Conservation (phyloP, 352 stramenopile species). For the Pythium aphanidermatum region DNA sequence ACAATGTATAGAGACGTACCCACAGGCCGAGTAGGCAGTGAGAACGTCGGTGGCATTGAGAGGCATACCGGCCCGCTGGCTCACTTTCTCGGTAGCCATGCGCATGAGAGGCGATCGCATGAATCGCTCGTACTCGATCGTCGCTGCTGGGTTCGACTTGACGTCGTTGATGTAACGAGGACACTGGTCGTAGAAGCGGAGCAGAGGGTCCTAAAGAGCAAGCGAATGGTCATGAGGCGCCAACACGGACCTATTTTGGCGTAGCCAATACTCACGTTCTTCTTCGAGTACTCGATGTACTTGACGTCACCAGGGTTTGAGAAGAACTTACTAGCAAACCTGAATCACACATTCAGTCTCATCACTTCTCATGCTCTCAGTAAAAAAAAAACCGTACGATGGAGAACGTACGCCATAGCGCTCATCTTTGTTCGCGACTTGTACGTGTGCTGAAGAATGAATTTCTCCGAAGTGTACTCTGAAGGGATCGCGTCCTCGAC, state of each 20-base stretch:
- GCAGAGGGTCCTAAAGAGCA: constrained; percentile 27
- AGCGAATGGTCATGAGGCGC: neutral
- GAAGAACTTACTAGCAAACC: constrained; percentile 44
- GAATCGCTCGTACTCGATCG: constrained; percentile 7
- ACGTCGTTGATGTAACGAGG: constrained; percentile 42
- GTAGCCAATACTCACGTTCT: constrained; percentile 18
- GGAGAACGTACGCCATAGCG: constrained; percentile 34
- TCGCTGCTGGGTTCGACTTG: constrained; percentile 28
- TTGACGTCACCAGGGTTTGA: constrained; percentile 28
- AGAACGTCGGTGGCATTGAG: constrained; percentile 32
- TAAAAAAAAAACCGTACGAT: no score
- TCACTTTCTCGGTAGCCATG: no score
- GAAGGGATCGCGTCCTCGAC: constrained; percentile 14
- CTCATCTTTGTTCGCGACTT: constrained; percentile 48
- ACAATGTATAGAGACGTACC: constrained; percentile 21
- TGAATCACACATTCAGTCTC: constrained; percentile 16
- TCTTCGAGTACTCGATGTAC: constrained; percentile 33
- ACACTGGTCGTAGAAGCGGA: constrained; percentile 62
- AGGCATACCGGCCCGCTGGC: no score
- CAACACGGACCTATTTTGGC: neutral
- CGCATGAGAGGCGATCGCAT: no score
- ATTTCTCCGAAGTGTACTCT: constrained; percentile 31
- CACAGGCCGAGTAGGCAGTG: constrained; percentile 41
- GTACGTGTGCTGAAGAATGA: constrained; percentile 45
- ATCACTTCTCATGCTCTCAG: no score